Evolutionary conservation across 768 basidiomycete genomes (phyloP), one percentile per base, ranked within the genome.

Genomic region (Agrocybe pediades): DNA sequence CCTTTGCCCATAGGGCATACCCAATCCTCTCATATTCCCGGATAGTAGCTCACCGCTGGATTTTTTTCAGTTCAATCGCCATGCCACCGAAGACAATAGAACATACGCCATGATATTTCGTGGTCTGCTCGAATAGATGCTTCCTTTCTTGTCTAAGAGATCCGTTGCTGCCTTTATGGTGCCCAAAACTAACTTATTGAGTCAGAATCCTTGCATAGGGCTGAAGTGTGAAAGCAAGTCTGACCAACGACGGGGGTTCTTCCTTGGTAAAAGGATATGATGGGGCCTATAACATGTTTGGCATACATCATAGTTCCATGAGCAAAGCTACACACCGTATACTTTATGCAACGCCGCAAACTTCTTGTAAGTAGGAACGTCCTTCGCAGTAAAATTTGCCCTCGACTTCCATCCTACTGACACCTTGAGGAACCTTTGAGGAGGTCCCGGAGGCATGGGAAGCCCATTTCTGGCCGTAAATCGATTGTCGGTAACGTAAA

Each of bases 41-140:
- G 69, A 66, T 36, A 71, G 55, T n/a, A 73, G 66, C 44, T 71
- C 70, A 2, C 65, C 61, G 11, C 66, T 70, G 44, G 6, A 46
- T 19, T 11, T 6, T 17, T 20, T 29, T 23, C 16, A 23, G n/a
- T 20, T 17, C 2, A n/a, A 25, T 9, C 19, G 5, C 15, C 16
- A 7, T 23, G 19, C 0, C 24, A n/a, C 16, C 3, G 25, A 13
- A 20, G 11, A n/a, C 21, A 21, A 26, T 11, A 23, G 8, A 26
- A 44, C 62, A 25, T 42, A 71, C 70, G 59, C 63, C 57, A 71
- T 62, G 45, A 71, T 70, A 41, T 58, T 66, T 1, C 70, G 55
- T 0, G 71, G 71, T 8, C 71, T 62, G 46, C 69, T 68, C 0
- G 70, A 73, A 54, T 70, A 73, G 11, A 71, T 68, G 19, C 59